phyloP scores from a whole-genome alignment of 208 protist genomes.

The Willaertia magna region DNA sequence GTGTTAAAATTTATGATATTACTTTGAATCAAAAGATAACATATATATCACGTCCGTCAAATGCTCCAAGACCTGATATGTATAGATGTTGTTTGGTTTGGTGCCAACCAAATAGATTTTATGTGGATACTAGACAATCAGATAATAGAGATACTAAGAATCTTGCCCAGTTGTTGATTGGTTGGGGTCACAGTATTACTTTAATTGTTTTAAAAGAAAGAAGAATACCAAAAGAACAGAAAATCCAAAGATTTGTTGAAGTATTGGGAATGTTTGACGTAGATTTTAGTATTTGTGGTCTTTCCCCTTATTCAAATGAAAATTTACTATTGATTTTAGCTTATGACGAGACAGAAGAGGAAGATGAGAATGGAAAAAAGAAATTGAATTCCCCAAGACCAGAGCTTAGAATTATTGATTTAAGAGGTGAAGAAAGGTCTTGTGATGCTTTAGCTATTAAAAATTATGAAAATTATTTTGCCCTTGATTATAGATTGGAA shows the following conservation, averaged over 20 bases:
- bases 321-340: conserved; percentile 45
- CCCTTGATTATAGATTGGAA: neutral
- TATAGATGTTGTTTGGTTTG: conserved; percentile 26
- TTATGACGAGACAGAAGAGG: conserved; percentile 30
- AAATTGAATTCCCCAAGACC: conserved; percentile 26
- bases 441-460: conserved; percentile 41
- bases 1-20: conserved; percentile 54
- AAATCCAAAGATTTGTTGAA: conserved; percentile 15
- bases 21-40: conserved; percentile 42
- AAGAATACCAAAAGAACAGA: neutral
- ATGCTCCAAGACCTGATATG: conserved; percentile 31
- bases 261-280: conserved; percentile 37
- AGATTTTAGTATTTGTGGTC: conserved; percentile 48
- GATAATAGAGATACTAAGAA: conserved; percentile 25
- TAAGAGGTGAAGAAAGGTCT: conserved; percentile 43
- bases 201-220: conserved; percentile 37
- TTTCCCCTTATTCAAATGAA: conserved; percentile 39
- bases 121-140: neutral
- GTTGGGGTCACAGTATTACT: conserved; percentile 53
- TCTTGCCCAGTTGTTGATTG: conserved; percentile 43
- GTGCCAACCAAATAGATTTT: neutral
- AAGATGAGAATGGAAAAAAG: conserved; percentile 16
- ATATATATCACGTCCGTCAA: conserved; percentile 37
- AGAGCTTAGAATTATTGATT: conserved; percentile 43
- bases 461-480: neutral